A percentile compares a stretch with the other conserved stretches of the same genome.
Conservation (phyloP, 176 grass and related monocot genomes). For the Carex parvula region DNA sequence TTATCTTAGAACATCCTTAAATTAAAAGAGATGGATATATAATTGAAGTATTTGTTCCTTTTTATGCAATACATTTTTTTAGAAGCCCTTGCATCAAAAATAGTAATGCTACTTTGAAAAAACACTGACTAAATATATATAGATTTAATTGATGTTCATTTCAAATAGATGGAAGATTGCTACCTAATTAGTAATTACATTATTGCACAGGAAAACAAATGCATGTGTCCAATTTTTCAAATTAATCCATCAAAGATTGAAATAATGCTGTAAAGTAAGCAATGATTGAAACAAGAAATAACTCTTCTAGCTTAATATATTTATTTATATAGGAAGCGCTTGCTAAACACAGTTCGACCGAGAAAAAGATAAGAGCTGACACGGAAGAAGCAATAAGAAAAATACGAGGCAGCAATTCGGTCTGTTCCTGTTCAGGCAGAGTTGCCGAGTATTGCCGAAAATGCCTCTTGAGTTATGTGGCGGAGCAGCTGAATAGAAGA, state of each 20-base stretch:
- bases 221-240: background rate
- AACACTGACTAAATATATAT: background rate
- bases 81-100: background rate
- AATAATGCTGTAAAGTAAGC: background rate
- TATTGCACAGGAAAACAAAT: background rate
- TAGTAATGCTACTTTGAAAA: background rate
- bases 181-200: background rate
- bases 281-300: background rate
- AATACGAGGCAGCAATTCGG: constrained; percentile 5
- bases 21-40: background rate
- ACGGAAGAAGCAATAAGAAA: constrained; percentile 34
- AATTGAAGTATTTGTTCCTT: background rate
- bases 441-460: constrained; percentile 21
- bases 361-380: constrained; percentile 25
- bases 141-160: background rate
- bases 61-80: background rate
- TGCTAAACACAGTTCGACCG: constrained; percentile 12
- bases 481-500: constrained; percentile 18
- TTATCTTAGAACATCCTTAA: background rate
- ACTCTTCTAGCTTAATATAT: background rate
- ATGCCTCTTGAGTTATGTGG: constrained; percentile 13
- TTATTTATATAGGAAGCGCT: constrained; percentile 28
- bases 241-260: background rate
- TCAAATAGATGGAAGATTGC: background rate
- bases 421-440: constrained; percentile 26